Conservation (phyloP, 805 yeast species). For the Priceomyces medius region DNA sequence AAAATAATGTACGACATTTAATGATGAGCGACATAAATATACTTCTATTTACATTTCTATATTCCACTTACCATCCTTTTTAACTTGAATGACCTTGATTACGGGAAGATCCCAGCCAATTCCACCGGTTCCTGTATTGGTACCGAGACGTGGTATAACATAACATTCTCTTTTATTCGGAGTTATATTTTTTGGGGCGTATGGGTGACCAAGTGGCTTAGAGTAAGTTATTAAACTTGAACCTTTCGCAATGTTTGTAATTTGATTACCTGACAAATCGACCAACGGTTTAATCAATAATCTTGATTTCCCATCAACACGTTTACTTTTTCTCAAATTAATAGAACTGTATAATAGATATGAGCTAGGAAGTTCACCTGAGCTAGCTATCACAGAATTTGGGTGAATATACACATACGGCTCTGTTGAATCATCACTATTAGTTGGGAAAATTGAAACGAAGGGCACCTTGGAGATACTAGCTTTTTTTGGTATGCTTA, state of each 20-base stretch:
- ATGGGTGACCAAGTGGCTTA: conserved; percentile 88
- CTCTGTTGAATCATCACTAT: conserved; percentile 40
- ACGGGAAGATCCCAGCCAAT: conserved; percentile 89
- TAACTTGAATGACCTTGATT: conserved; percentile 70
- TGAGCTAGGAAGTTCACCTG: conserved; percentile 75
- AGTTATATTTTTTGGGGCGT: conserved; percentile 70
- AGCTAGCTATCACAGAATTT: conserved; percentile 55
- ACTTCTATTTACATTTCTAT: conserved; percentile 6
- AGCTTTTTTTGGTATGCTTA: conserved; percentile 56
- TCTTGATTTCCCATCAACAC: conserved; percentile 39
- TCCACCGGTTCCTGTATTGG: conserved; percentile 77
- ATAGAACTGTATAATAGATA: conserved; percentile 73
- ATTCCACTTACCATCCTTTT: conserved; percentile 68
- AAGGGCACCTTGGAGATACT: conserved; percentile 64
- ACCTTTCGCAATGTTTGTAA: conserved; percentile 72
- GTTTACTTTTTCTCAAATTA: conserved; percentile 50
- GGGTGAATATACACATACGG: conserved; percentile 80
- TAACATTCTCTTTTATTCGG: conserved; percentile 78
- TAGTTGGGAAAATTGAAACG: conserved; percentile 51
- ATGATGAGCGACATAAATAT: conserved; percentile 5
- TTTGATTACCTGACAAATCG: conserved; percentile 69
- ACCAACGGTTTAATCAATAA: conserved; percentile 75
- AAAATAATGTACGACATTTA: not conserved
- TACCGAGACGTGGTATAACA: conserved; percentile 89
- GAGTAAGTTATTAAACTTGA: conserved; percentile 79